Percentiles rank a stretch among this genome's conserved stretches.
Conservation (phyloP, 192 early-diverging fungal species). For the Backusella psychrophila region DNA sequence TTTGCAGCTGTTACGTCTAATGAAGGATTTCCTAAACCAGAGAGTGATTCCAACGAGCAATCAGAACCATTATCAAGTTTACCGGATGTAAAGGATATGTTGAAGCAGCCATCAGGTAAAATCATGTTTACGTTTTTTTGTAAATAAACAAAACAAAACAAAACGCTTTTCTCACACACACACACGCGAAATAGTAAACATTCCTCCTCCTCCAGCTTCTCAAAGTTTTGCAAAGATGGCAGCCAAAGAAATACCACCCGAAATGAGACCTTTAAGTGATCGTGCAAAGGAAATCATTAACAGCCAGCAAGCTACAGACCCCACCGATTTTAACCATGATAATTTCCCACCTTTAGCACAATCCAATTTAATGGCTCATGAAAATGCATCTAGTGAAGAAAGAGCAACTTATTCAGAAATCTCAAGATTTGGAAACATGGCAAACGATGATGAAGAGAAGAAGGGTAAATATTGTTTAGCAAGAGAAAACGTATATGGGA, state of each 20-base stretch:
- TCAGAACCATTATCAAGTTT: conserved; percentile 9
- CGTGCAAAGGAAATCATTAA: neutral
- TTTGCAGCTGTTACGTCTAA: conserved; percentile 23
- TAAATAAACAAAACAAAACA: conserved; percentile 1
- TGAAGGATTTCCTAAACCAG: conserved; percentile 20
- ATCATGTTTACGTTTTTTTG: too few species aligned
- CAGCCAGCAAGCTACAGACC: neutral
- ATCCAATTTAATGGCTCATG: conserved; percentile 14
- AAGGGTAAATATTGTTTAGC: neutral
- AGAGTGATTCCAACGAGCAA: neutral
- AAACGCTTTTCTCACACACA: neutral
- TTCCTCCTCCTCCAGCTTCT: conserved; percentile 24
- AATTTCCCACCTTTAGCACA: conserved; percentile 21
- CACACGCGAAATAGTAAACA: neutral
- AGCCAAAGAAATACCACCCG: conserved; percentile 17
- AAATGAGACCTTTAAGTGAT: neutral
- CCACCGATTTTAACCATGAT: neutral
- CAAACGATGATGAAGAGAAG: neutral
- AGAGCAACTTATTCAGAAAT: conserved; percentile 14
- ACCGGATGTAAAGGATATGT: conserved; percentile 31
- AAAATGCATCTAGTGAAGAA: conserved; percentile 5
- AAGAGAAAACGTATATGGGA: neutral
- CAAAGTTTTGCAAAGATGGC: conserved; percentile 31
- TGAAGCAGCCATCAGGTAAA: conserved; percentile 23
- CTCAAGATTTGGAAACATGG: neutral